Evolutionary conservation across 352 stramenopile species (phyloP), one percentile per base, ranked within the genome.

Genomic region (Globisporangium paroecandrum): DNA sequence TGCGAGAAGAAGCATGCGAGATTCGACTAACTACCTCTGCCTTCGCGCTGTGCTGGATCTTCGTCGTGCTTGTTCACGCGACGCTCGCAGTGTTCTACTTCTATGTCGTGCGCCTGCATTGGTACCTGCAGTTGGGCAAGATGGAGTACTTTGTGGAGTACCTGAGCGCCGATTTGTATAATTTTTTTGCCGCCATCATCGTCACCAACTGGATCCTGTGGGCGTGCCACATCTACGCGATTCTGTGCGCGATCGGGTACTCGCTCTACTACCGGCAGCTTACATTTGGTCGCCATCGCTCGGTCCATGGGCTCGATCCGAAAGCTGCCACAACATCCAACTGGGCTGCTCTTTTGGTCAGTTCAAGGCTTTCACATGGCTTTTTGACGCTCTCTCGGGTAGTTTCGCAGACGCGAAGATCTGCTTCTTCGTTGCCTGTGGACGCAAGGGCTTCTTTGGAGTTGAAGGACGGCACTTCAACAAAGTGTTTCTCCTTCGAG

Each of bases 51-150:
- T 29, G 18, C 60, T 65, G 60, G 46, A 13, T 47, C 1, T 32
- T 58, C 60, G 13, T n/a, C 8, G 7, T 65, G 25, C n/a, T 47
- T 20, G 27, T 58, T 12, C 60, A 65, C 60, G 9, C 60, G 20
- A 20, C 27, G 8, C 60, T 65, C 43, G 60, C 46, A 13, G 29
- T 46, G 27, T 65, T 65, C 46, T 65, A 65, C 60, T 58, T 47
- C 43, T 27, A 58, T 18, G 43, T 65, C 46, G 46, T 54, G 43
- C n/a, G n/a, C 1, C 27, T 65, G 27, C 60, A 65, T 27, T 7
- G 10, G 60, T 65, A 65, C 10, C 24, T 65, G 43, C 20, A 58
- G 27, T 27, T 49, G 15, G 15, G 29, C 20, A 47, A 15, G 0
- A 43, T 65, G 46, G 27, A 22, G 12, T 25, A 27, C 20, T 65